Evolutionary conservation across 768 basidiomycete species (phyloP), one percentile per base, ranked within the genome.

Genomic region (Pisolithus orientalis): DNA sequence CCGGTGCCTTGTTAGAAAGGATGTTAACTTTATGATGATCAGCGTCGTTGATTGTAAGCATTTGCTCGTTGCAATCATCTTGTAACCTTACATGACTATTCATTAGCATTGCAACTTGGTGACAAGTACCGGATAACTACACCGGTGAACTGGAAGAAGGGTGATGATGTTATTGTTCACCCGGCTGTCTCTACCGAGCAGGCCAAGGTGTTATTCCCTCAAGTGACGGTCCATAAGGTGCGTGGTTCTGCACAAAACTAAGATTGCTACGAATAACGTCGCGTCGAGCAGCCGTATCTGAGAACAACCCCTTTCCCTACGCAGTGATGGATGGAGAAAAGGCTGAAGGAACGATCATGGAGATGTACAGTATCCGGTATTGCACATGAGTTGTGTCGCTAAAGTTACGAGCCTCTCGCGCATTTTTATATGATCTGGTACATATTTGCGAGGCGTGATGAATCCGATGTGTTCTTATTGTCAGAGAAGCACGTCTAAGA

Each of bases 71-170:
- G n/a, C 62, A 67, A 56, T 70, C 70, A 10, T 21, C 31, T 17
- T 29, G 57, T 44, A 38, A 24, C 49, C 34, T 56, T 60, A 61
- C n/a, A 11, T 34, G 13, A 40, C 27, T 5, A 24, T 17, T 37
- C 28, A 49, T 54, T 42, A 68, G 87, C 94, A 46, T 83, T 99
- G 52, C 96, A 99, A 68, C 76, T 94, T 52, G 90, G 93, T 43
- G 88, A 90, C 73, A 89, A 85, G 70, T 76, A 90, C 70, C 79
- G 79, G 57, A 77, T 94, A 55, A 89, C 89, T 24, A 95, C 94
- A 6, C 92, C 92, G 21, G 94, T 90, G 51, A 94, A 96, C 80
- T 97, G 95, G 95, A 82, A 85, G 58, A 85, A 85, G 68, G 93
- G 93, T 40, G 86, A 94, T 4, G 86, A 94, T 65, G 94, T 97